phyloP scores from a whole-genome alignment of 139 green algal species.

The Chlamydomonas schloesseri region DNA sequence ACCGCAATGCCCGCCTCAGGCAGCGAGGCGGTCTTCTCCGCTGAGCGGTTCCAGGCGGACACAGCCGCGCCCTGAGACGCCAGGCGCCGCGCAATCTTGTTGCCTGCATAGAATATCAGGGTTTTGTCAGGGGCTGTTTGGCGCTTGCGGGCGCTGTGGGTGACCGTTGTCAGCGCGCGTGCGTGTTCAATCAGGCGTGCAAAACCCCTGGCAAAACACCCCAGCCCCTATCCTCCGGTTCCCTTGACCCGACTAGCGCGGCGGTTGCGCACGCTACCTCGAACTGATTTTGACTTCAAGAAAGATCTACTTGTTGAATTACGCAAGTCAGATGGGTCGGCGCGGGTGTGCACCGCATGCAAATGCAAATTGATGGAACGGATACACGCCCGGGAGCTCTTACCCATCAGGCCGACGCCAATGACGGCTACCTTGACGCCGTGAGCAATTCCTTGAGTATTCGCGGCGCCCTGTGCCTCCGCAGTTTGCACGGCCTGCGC shows the following conservation, averaged over 20 bases:
- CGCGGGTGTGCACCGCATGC: no score
- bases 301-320: no score
- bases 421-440: not conserved
- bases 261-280: no score
- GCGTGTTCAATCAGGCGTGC: not conserved
- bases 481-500: no score
- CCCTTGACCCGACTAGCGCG: no score
- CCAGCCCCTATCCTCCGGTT: no score
- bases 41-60: constrained; percentile 10
- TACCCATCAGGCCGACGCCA: constrained; percentile 39
- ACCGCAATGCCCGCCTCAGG: not conserved
- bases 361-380: no score
- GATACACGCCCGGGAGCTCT: not conserved
- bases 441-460: no score
- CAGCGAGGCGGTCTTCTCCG: not conserved
- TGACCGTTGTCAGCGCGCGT: not conserved
- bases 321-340: no score
- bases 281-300: no score
- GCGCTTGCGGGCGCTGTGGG: not conserved
- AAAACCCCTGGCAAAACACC: not conserved
- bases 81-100: constrained; percentile 38
- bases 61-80: not conserved
- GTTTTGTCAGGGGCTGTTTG: not conserved
- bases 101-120: not conserved
- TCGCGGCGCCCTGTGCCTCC: no score